Conservation (phyloP, 768 basidiomycete species). For the Collybiopsis luxurians region DNA sequence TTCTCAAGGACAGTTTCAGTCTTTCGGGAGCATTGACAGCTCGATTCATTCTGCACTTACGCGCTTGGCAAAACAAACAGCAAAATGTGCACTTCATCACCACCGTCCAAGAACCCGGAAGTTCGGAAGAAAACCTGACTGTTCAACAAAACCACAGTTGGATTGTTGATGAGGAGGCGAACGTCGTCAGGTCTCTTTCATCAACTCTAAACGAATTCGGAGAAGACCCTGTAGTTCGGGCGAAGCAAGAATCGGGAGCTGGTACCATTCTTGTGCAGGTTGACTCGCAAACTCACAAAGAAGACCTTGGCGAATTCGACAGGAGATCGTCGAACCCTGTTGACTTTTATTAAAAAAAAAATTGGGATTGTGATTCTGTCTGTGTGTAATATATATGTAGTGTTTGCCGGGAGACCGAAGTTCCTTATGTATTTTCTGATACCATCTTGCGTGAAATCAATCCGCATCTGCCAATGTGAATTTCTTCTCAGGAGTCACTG, state of each 20-base stretch:
- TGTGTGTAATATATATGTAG: too few relatives aligned
- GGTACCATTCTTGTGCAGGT: neutral
- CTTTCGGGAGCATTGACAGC: conserved; percentile 3
- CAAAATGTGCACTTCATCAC: neutral
- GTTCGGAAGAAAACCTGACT: too few relatives aligned
- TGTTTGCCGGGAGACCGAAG: too few relatives aligned
- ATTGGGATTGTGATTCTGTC: too few relatives aligned
- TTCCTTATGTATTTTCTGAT: too few relatives aligned
- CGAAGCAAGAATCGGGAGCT: neutral
- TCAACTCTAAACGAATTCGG: neutral
- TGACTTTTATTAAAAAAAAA: too few relatives aligned
- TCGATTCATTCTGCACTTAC: conserved; percentile 7
- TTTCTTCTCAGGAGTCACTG: too few relatives aligned
- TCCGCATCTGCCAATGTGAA: too few relatives aligned
- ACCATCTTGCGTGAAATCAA: too few relatives aligned
- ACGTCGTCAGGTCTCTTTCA: neutral
- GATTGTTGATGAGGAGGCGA: neutral
- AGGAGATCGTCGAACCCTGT: neutral
- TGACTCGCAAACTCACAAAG: neutral
- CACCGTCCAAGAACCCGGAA: neutral
- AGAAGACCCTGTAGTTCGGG: too few relatives aligned
- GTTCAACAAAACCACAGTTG: too few relatives aligned
- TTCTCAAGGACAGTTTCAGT: neutral
- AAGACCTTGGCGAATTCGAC: neutral
- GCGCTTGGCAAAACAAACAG: neutral